phyloP scores from a whole-genome alignment of 2,329 filamentous ascomycete genomes.

The Neonectria ditissima region DNA sequence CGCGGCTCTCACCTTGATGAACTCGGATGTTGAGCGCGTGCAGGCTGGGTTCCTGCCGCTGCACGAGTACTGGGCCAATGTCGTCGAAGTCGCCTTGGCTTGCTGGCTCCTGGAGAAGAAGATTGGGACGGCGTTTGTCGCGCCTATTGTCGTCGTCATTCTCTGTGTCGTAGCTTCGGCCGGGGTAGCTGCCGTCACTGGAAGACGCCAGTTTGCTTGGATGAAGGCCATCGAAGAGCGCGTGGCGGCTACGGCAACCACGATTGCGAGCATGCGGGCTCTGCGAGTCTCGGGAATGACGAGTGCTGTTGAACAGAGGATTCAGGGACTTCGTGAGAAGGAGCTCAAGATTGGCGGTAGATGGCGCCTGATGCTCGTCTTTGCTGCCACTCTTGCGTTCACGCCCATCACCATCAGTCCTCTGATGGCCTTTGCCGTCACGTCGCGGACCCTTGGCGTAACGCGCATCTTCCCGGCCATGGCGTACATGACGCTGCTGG shows the following conservation, averaged over 20 bases:
- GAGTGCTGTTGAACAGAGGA: slow-evolving; percentile 37
- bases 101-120: slow-evolving; percentile 49
- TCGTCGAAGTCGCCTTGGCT: slow-evolving; percentile 48
- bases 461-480: slow-evolving; percentile 47
- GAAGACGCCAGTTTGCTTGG: slow-evolving; percentile 44
- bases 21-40: slow-evolving; percentile 52
- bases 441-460: slow-evolving; percentile 37
- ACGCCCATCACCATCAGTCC: slow-evolving; percentile 50
- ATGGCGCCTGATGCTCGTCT: slow-evolving; percentile 43
- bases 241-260: slow-evolving; percentile 39
- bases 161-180: slow-evolving; percentile 37
- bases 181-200: slow-evolving; percentile 32
- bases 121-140: slow-evolving; percentile 48
- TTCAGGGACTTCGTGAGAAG: slow-evolving; percentile 39
- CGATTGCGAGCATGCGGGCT: slow-evolving; percentile 45
- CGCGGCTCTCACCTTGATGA: slow-evolving; percentile 54
- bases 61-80: slow-evolving; percentile 52
- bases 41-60: slow-evolving; percentile 44
- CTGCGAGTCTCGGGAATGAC: slow-evolving; percentile 48
- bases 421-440: slow-evolving; percentile 48
- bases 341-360: slow-evolving; percentile 41
- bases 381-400: slow-evolving; percentile 45
- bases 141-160: slow-evolving; percentile 47
- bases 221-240: slow-evolving; percentile 47
- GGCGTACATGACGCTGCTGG: slow-evolving; percentile 45